A percentile compares a stretch with the other conserved stretches of the same genome.
These are phyloP conservation scores for Sclerotinia nivalis DNA, from an alignment of 2,329 filamentous ascomycete genomes.

Conservation along the genomic window DNA sequence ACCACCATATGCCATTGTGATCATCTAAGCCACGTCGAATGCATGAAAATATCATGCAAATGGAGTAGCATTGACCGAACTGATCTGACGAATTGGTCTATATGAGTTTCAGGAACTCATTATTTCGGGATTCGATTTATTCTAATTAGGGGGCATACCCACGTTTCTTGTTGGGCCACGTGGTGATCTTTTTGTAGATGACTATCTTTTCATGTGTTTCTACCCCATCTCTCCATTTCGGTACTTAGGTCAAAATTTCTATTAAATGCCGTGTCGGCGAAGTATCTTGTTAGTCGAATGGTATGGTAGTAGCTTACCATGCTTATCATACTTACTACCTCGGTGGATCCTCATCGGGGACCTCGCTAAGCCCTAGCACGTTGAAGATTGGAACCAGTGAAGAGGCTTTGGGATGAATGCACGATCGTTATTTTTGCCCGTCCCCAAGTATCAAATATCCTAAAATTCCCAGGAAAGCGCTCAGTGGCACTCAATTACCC, in stretches of 20 bases:
- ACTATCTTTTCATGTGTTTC: background rate
- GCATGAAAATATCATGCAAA: background rate
- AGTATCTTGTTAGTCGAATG: background rate
- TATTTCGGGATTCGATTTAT: background rate
- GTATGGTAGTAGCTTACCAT: slow-evolving; percentile 8
- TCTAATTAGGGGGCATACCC: background rate
- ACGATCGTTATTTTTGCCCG: slow-evolving; percentile 17
- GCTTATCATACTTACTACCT: background rate
- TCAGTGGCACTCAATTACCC: background rate
- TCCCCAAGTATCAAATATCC: background rate
- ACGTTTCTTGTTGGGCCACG: background rate
- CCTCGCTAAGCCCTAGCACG: slow-evolving; percentile 21
- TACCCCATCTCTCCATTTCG: background rate
- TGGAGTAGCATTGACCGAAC: background rate
- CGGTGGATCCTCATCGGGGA: slow-evolving; percentile 9
- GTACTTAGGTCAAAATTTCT: background rate
- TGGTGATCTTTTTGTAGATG: background rate
- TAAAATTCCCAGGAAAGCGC: background rate
- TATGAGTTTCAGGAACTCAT: background rate
- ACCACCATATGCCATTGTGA: background rate
- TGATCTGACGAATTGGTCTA: background rate
- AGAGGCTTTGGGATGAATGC: slow-evolving; percentile 6
- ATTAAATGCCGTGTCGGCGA: slow-evolving; percentile 10
- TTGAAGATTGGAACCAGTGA: slow-evolving; percentile 6
- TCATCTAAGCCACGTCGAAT: background rate